Conservation (phyloP, 176 grass and related monocot species). For the Tuctoria greenei region DNA sequence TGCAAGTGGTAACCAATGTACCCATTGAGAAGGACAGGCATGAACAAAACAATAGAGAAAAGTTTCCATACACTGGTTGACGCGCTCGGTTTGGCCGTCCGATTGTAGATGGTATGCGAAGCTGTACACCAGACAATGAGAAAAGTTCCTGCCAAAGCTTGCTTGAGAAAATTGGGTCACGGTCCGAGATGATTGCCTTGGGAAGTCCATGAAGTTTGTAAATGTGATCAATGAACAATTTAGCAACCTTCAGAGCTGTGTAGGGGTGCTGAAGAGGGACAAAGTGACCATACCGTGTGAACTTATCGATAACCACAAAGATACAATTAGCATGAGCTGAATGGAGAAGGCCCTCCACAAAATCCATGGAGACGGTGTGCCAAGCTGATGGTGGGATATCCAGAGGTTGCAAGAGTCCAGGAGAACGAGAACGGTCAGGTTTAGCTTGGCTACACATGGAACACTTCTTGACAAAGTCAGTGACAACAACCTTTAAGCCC, state of each 20-base stretch:
- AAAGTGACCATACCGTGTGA: not conserved
- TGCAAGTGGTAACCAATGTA: not conserved
- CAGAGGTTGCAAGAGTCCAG: too few relatives aligned
- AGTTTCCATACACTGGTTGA: not conserved
- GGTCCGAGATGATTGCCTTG: not conserved
- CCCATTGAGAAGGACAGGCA: not conserved
- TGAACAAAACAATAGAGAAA: not conserved
- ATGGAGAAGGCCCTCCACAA: not conserved
- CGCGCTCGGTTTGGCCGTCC: not conserved
- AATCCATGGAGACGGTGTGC: not conserved
- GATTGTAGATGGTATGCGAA: not conserved
- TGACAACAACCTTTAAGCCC: too few relatives aligned
- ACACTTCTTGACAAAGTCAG: too few relatives aligned
- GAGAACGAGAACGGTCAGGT: too few relatives aligned
- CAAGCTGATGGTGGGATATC: not conserved
- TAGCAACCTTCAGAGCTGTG: not conserved
- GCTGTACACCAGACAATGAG: not conserved
- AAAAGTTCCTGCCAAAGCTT: not conserved
- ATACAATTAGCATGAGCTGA: not conserved
- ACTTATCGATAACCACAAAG: not conserved
- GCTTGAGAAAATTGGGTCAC: too few relatives aligned
- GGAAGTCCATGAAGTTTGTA: not conserved
- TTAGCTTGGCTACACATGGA: too few relatives aligned
- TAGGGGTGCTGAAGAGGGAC: not conserved
- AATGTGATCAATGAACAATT: not conserved